Base-by-base conservation (phyloP, 1,284 basidiomycete genomes). In the Entoloma clypeatum region DNA sequence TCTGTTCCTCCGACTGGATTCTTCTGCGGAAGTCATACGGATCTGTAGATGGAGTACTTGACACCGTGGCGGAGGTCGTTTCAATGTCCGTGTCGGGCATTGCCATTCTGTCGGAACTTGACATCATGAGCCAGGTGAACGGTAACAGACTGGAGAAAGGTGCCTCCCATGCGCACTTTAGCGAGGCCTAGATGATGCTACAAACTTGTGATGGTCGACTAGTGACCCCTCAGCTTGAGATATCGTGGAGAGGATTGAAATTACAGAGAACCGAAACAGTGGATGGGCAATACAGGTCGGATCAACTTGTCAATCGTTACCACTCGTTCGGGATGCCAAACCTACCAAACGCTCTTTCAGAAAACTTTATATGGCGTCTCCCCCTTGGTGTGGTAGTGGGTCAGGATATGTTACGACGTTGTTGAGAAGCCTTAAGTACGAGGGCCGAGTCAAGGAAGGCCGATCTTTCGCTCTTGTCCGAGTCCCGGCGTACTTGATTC, bases 11-110 rank as follows among this genome's bases (percentile, higher is more conserved):
- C 6, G 76, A 65, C 53, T 82, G 74, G 47, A 81, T 48, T 6
- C 76, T 77, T 46, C 61, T 64, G 39, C 72, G 70, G 51, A 88
- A 67, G 50, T 65, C 70, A 60, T 71, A 86, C 2, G 86, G 85
- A 61, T 88, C 84, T 9, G 52, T 43, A 16, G 58, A 52, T 30
- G 57, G 40, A 30, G 57, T 48, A 44, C 49, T 49, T 18, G 57
- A 41, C 8, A 67, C 55, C 11, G 54, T 40, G 11, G 30, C 49
- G 48, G 64, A 61, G 17, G 59, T 59, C 48, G 56, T 61, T 56
- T 78, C 79, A 28, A 77, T 51, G 59, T 80, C 76, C 44, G 59
- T 52, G 46, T 59, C 54, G 48, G 56, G 54, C 45, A 63, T 57
- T 68, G 70, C 71, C 69, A 53, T 52, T 67, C 59, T 62, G 39